A percentile compares a stretch with the other conserved stretches of the same genome.
These are phyloP conservation scores for Gardenia jasminoides DNA, from an alignment of 257 asterid genomes.

Conservation along the genomic window DNA sequence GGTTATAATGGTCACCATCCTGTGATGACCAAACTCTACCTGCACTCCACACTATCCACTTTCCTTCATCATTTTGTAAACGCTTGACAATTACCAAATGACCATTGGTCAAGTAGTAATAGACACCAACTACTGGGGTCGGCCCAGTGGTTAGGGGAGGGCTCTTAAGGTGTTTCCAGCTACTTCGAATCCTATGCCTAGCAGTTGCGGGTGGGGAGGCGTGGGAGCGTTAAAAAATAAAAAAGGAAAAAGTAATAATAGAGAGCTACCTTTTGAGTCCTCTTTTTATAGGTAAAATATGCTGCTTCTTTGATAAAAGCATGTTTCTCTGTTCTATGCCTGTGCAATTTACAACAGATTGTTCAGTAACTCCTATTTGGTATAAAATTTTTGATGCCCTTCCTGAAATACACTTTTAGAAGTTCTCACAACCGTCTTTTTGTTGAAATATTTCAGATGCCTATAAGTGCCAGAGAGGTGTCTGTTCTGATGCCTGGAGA, in stretches of 20 bases:
- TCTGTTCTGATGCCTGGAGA: constrained; percentile 93
- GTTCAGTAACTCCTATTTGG: background rate
- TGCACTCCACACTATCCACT: background rate
- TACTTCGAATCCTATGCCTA: no score
- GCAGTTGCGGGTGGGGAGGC: no score
- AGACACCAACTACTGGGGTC: no score
- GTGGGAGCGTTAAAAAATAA: no score
- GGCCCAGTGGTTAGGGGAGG: no score
- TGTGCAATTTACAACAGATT: background rate
- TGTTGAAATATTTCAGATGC: constrained; percentile 33
- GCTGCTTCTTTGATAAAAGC: background rate
- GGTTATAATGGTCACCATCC: background rate
- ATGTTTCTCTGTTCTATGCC: background rate
- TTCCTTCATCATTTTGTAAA: background rate
- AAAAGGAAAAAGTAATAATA: background rate
- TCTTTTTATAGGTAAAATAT: background rate
- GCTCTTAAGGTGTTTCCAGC: no score
- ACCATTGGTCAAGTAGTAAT: background rate
- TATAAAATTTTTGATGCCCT: background rate
- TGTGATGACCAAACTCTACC: background rate
- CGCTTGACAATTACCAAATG: background rate
- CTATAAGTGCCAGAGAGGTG: constrained; percentile 61
- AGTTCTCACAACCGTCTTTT: background rate
- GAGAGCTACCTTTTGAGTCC: background rate
- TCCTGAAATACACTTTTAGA: background rate